phyloP scores from a whole-genome alignment of 129 eudicot genomes.

The Daucus carota region DNA sequence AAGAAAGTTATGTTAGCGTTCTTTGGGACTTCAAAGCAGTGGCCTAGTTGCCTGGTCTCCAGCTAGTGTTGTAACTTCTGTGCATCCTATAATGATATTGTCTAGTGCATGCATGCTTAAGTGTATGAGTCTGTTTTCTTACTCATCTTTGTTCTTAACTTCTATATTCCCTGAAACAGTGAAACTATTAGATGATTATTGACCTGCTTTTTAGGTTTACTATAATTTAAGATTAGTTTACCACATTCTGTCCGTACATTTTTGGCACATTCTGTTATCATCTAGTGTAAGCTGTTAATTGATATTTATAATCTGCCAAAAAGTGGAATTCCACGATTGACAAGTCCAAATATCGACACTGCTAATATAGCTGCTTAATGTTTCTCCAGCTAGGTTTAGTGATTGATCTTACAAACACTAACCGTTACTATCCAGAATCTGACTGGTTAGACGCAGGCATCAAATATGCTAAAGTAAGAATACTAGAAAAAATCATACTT shows the following conservation, averaged over 20 bases:
- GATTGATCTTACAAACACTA: slow-evolving; percentile 61
- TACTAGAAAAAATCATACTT: background rate
- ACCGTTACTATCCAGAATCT: slow-evolving; percentile 51
- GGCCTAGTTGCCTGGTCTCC: background rate
- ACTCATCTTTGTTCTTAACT: background rate
- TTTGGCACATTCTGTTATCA: background rate
- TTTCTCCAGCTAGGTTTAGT: slow-evolving; percentile 53
- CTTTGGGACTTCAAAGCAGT: background rate
- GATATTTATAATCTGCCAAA: background rate
- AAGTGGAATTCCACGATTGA: background rate
- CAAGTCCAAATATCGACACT: background rate
- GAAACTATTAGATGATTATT: background rate
- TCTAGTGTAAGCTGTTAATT: background rate
- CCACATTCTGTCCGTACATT: background rate
- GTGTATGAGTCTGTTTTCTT: background rate
- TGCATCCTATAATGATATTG: background rate
- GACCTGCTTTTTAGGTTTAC: background rate
- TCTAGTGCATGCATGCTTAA: background rate
- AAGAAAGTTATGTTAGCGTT: background rate
- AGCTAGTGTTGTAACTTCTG: background rate
- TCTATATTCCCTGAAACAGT: background rate
- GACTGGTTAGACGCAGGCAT: slow-evolving; percentile 50
- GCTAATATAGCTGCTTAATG: background rate
- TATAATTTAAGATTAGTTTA: background rate
- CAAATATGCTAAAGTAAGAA: slow-evolving; percentile 45